Evolutionary conservation across 2,329 filamentous ascomycete genomes (phyloP).

Genomic region (Fusarium goolgardi): DNA sequence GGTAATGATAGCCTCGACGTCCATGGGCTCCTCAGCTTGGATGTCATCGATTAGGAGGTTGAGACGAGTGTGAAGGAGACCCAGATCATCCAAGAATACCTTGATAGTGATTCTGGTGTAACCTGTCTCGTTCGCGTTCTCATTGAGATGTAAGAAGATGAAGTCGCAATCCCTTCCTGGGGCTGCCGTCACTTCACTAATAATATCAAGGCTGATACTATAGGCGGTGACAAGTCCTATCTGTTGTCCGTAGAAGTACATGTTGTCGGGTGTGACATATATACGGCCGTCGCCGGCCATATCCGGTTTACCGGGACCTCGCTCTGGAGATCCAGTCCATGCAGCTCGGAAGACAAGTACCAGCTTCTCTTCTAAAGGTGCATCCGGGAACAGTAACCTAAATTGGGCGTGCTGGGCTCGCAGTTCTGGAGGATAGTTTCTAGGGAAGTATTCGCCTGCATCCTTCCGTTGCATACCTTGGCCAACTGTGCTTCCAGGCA

Average conservation of each 20-base stretch:
- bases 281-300: constrained; percentile 77
- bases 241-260: constrained; percentile 98
- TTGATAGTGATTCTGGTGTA: constrained; percentile 86
- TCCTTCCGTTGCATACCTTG: constrained; percentile 49
- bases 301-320: constrained; percentile 55
- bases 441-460: constrained; percentile 70
- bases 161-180: constrained; percentile 94
- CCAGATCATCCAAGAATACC: constrained; percentile 89
- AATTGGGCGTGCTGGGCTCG: constrained; percentile 94
- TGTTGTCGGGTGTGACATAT: constrained; percentile 85
- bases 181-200: constrained; percentile 89
- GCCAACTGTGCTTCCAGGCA: constrained; percentile 51
- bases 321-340: constrained; percentile 71
- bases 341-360: constrained; percentile 93
- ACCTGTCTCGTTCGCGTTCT: constrained; percentile 70
- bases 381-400: constrained; percentile 86
- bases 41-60: constrained; percentile 88
- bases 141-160: constrained; percentile 81
- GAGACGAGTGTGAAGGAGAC: constrained; percentile 82
- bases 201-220: constrained; percentile 76
- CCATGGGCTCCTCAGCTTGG: constrained; percentile 75
- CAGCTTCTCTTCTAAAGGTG: constrained; percentile 80
- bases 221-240: constrained; percentile 90
- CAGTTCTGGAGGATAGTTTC: constrained; percentile 83
- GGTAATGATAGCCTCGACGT: constrained; percentile 76